phyloP scores from a whole-genome alignment of 192 early-diverging fungal species.

The Gamsiella multidivaricata region DNA sequence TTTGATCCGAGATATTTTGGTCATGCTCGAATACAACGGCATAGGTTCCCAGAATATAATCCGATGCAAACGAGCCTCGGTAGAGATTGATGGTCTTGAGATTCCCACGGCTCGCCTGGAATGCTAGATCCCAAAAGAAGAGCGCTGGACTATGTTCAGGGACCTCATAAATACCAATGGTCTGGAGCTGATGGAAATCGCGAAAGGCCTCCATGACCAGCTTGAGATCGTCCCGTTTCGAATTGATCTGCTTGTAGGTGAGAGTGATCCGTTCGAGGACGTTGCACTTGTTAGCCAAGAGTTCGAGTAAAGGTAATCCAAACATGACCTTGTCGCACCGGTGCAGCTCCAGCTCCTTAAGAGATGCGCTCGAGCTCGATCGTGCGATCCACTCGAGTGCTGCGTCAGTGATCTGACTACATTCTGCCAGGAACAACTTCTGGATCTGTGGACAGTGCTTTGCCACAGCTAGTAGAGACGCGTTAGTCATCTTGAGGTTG shows the following conservation, averaged over 20 bases:
- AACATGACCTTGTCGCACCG: slow-evolving; percentile 46
- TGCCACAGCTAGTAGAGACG: slow-evolving; percentile 53
- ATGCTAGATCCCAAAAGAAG: slow-evolving; percentile 52
- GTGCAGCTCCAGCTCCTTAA: slow-evolving; percentile 42
- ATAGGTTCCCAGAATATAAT: slow-evolving; percentile 47
- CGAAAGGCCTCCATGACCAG: slow-evolving; percentile 54
- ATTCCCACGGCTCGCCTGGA: slow-evolving; percentile 24
- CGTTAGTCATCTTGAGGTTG: slow-evolving; percentile 60
- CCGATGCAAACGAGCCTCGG: slow-evolving; percentile 32
- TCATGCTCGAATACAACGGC: slow-evolving; percentile 36
- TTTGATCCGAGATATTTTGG: slow-evolving; percentile 38
- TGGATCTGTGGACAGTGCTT: slow-evolving; percentile 56
- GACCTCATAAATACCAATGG: slow-evolving; percentile 37
- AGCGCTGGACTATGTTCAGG: slow-evolving; percentile 49
- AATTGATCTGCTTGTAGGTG: slow-evolving; percentile 52
- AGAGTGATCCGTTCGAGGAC: slow-evolving; percentile 39
- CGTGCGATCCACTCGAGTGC: slow-evolving; percentile 56
- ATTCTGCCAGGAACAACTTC: slow-evolving; percentile 59
- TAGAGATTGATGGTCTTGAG: slow-evolving; percentile 34
- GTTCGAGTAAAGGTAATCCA: slow-evolving; percentile 26
- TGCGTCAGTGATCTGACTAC: slow-evolving; percentile 55
- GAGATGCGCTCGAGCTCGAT: slow-evolving; percentile 32
- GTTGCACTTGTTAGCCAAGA: slow-evolving; percentile 19
- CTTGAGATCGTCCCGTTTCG: slow-evolving; percentile 44
- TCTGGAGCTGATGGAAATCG: slow-evolving; percentile 13